These are phyloP conservation scores for Rhododendron ovatum DNA, from an alignment of 148 eudicot genomes.

Conservation along the genomic window DNA sequence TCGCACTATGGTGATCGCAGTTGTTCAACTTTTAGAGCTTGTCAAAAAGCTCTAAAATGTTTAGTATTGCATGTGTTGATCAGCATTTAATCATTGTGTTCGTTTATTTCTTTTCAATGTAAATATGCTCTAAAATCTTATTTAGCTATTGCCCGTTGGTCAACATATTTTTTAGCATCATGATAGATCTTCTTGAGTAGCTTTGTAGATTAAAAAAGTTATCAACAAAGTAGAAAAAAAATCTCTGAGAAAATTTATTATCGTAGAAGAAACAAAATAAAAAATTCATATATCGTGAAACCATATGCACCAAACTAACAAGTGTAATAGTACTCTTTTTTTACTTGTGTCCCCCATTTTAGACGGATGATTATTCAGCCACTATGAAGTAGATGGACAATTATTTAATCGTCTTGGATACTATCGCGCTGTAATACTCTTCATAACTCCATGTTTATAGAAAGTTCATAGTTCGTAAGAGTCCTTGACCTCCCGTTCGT, in stretches of 20 bases:
- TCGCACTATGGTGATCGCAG: neutral
- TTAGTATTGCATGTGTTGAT: neutral
- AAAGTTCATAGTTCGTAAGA: neutral
- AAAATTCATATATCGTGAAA: neutral
- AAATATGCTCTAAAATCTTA: neutral
- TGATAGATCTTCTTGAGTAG: neutral
- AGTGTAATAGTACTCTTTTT: too few relatives aligned
- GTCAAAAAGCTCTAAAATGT: neutral
- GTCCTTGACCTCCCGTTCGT: too few relatives aligned
- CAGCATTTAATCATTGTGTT: too few relatives aligned
- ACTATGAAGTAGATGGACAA: too few relatives aligned
- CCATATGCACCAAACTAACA: too few relatives aligned
- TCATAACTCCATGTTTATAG: neutral
- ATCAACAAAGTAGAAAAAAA: too few relatives aligned
- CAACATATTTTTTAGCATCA: neutral
- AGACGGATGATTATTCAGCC: too few relatives aligned
- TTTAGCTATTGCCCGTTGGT: neutral
- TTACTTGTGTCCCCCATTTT: too few relatives aligned
- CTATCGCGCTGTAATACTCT: neutral
- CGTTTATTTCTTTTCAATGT: neutral
- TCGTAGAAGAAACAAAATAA: neutral
- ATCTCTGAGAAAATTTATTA: neutral
- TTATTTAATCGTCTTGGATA: too few relatives aligned
- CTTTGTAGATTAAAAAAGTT: too few relatives aligned
- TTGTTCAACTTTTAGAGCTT: too few relatives aligned